Evolutionary conservation across 2,329 filamentous ascomycete species (phyloP).

Genomic region (Aaosphaeria arxii): DNA sequence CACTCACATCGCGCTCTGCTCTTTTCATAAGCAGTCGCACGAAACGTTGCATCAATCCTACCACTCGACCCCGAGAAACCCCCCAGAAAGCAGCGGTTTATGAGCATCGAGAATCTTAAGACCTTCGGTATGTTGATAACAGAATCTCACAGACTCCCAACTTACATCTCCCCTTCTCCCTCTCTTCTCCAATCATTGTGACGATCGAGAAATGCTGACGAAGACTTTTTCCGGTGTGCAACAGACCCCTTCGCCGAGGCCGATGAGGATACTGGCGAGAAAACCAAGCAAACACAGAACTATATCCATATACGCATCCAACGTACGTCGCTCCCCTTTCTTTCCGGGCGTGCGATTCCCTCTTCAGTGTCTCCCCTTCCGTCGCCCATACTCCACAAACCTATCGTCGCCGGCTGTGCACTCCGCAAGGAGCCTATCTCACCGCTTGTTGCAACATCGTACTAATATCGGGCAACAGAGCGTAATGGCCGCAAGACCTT

Average conservation of each 20-base stretch:
- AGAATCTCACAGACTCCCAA: slow-evolving; percentile 6
- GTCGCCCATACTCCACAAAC: neutral
- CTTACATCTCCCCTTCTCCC: slow-evolving; percentile 82
- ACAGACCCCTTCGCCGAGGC: slow-evolving; percentile 99
- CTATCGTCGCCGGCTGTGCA: neutral
- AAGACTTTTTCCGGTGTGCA: slow-evolving; percentile 98
- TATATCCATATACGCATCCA: slow-evolving; percentile 99
- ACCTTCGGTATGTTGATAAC: slow-evolving; percentile 69
- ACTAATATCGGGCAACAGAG: slow-evolving; percentile 56
- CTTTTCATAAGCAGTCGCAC: too few relatives aligned
- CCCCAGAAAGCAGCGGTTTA: slow-evolving; percentile 66
- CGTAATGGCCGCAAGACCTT: slow-evolving; percentile 99
- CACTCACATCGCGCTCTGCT: too few relatives aligned
- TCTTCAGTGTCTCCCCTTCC: neutral
- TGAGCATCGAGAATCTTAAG: slow-evolving; percentile 96
- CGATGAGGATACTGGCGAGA: slow-evolving; percentile 95
- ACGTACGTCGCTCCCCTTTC: slow-evolving; percentile 56
- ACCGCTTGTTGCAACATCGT: too few relatives aligned
- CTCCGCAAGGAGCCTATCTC: too few relatives aligned
- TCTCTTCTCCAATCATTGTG: slow-evolving; percentile 99
- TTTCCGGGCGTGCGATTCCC: neutral
- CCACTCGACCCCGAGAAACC: too few relatives aligned
- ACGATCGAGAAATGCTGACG: slow-evolving; percentile 75
- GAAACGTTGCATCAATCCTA: too few relatives aligned
- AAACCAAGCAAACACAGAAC: slow-evolving; percentile 79